Base-by-base conservation (phyloP, 176 grass and related monocot species). In the barley (Hordeum vulgare) region DNA sequence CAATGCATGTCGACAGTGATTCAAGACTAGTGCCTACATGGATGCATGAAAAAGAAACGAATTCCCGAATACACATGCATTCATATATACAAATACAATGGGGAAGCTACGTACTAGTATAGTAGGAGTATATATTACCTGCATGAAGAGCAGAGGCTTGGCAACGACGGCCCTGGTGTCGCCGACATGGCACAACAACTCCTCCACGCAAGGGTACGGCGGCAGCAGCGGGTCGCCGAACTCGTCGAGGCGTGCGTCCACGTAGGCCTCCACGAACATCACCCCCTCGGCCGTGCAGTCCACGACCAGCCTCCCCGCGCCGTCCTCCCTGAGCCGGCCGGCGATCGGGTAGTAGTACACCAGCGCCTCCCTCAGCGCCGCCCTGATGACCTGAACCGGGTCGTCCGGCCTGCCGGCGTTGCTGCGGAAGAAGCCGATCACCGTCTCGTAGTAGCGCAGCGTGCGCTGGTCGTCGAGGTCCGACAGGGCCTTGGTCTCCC, bases 221-320 rank as follows among this genome's bases (percentile, higher is more conserved):
- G 87, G 87, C 36, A 83, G 15, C 39, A 86, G 20, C 15, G 87
- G 84, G 42, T 66, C 13, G 47, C 88, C 88, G 25, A 91, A 72
- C 23, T 90, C 83, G 44, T 85, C 86, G 8, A 94, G 76, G 21
- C 86, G 66, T 47, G 80, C 85, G 37, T 94, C 83, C 9, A 80
- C 92, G 2, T 81, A 70, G 24, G 89, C 89, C 80, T 81, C 83
- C 8, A 94, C 92, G 4, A 94, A 94, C 83, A 84, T 83, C 8
- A 94, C 86, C 1, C 92, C 92, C 39, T 94, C 76, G 3, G 83
- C 83, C 18, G 89, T 94, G 89, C 92, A 94, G 25, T 91, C 92
- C 18, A 91, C 56, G 59, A 78, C 68, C 6, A 89, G 75, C 76
- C 85, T 87, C 33, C 90, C 80, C 0, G 77, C 81, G 8, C 35